These are phyloP conservation scores for Colletotrichum sublineola DNA, from an alignment of 2,329 filamentous ascomycete species.

Conservation along the genomic window DNA sequence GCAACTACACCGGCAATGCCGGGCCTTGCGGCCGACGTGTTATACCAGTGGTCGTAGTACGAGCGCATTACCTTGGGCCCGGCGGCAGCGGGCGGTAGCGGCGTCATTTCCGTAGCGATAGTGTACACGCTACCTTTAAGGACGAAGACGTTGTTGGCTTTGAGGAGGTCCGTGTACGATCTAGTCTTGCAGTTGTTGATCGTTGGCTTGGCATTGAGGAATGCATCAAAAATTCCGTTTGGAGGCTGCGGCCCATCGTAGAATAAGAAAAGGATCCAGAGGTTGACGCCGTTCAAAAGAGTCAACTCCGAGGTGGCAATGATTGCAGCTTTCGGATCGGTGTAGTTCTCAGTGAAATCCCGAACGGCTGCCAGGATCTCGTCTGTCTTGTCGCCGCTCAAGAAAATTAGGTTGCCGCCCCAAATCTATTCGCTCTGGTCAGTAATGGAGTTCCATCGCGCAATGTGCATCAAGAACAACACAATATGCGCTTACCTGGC, in stretches of 20 bases:
- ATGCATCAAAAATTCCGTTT: conserved; percentile 67
- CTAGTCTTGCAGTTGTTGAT: conserved; percentile 62
- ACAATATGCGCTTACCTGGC: conserved; percentile 27
- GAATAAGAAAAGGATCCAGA: conserved; percentile 73
- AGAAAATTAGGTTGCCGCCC: conserved; percentile 59
- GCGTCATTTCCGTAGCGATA: conserved; percentile 56
- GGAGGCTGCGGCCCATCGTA: conserved; percentile 71
- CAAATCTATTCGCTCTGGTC: conserved; percentile 49
- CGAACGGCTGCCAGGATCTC: conserved; percentile 61
- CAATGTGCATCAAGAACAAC: neutral
- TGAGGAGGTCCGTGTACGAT: conserved; percentile 61
- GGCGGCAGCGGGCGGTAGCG: conserved; percentile 48
- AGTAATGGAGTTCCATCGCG: neutral
- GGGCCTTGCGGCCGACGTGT: conserved; percentile 45
- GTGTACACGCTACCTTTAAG: conserved; percentile 53
- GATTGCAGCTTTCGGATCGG: conserved; percentile 69
- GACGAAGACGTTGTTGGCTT: conserved; percentile 53
- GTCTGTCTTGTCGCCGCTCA: conserved; percentile 47
- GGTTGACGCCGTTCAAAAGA: conserved; percentile 58
- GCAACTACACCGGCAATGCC: conserved; percentile 43
- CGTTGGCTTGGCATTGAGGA: conserved; percentile 60
- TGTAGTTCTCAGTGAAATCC: conserved; percentile 70
- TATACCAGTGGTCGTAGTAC: conserved; percentile 52
- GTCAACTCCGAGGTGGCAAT: conserved; percentile 68
- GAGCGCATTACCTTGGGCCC: conserved; percentile 49